Evolutionary conservation across 2,329 filamentous ascomycete species (phyloP).

Genomic region (Rugonectria rugulosa): DNA sequence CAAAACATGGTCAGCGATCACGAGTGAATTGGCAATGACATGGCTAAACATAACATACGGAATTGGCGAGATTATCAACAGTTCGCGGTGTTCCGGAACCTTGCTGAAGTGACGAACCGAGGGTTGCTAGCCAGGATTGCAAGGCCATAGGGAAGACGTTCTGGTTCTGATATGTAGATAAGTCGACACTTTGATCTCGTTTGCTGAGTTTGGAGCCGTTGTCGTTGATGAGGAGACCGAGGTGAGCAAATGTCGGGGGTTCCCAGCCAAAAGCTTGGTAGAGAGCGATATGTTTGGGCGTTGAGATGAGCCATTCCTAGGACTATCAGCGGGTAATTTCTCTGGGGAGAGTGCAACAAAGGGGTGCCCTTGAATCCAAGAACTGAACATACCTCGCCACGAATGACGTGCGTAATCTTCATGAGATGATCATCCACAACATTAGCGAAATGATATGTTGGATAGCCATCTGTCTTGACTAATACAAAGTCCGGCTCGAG

Average conservation of each 20-base stretch:
- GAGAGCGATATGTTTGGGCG: constrained; percentile 74
- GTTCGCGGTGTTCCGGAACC: constrained; percentile 47
- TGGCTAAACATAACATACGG: no score
- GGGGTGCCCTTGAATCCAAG: no score
- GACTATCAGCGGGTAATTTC: background rate
- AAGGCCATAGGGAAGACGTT: constrained; percentile 58
- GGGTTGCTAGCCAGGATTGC: constrained; percentile 83
- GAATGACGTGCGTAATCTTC: constrained; percentile 94
- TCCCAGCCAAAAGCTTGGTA: constrained; percentile 81
- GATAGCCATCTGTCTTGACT: constrained; percentile 88
- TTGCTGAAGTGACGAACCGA: constrained; percentile 53
- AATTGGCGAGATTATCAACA: constrained; percentile 73
- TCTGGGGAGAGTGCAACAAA: background rate
- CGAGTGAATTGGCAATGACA: no score
- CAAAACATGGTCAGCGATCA: constrained; percentile 33
- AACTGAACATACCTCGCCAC: constrained; percentile 73
- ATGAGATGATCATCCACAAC: constrained; percentile 96
- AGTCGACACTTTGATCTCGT: constrained; percentile 65
- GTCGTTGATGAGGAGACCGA: constrained; percentile 75
- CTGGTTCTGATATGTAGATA: constrained; percentile 58
- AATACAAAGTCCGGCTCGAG: constrained; percentile 83
- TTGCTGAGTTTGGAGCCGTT: constrained; percentile 86
- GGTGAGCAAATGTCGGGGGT: constrained; percentile 79
- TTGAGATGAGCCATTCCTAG: constrained; percentile 94
- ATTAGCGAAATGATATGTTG: constrained; percentile 97